Conservation (phyloP, 805 yeast genomes). For the Candida khao-thaluensis region DNA sequence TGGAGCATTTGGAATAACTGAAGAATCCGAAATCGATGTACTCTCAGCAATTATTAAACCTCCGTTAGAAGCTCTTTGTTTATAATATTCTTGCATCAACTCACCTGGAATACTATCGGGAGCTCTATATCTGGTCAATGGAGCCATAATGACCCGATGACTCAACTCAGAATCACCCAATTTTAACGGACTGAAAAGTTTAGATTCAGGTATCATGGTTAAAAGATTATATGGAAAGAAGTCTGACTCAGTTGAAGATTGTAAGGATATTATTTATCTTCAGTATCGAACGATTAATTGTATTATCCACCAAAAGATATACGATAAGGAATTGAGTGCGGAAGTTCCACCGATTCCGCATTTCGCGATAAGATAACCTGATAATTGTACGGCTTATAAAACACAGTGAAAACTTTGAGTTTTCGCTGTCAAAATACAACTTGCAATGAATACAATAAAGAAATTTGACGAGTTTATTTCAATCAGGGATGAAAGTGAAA, state of each 20-base stretch:
- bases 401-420: background rate
- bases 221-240: too few species aligned
- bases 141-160: constrained; percentile 16
- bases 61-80: constrained; percentile 29
- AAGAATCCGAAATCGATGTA: constrained; percentile 29
- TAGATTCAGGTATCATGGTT: background rate
- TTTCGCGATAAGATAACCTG: constrained; percentile 1
- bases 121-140: constrained; percentile 15
- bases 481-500: constrained; percentile 13
- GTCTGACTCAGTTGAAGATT: too few species aligned
- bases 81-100: constrained; percentile 24
- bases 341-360: constrained; percentile 1
- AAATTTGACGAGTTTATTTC: constrained; percentile 13
- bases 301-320: too few species aligned
- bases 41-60: constrained; percentile 37
- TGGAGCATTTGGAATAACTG: constrained; percentile 45
- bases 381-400: constrained; percentile 1
- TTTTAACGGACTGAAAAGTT: constrained; percentile 8
- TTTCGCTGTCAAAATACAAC: background rate
- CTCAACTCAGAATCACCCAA: constrained; percentile 10
- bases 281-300: too few species aligned
- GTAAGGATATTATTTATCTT: too few species aligned
- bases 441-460: constrained; percentile 1
- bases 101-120: constrained; percentile 12
- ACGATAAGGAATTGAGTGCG: background rate